phyloP scores from a whole-genome alignment of 371 early-diverging fungal genomes.

The Phascolomyces articulosus region DNA sequence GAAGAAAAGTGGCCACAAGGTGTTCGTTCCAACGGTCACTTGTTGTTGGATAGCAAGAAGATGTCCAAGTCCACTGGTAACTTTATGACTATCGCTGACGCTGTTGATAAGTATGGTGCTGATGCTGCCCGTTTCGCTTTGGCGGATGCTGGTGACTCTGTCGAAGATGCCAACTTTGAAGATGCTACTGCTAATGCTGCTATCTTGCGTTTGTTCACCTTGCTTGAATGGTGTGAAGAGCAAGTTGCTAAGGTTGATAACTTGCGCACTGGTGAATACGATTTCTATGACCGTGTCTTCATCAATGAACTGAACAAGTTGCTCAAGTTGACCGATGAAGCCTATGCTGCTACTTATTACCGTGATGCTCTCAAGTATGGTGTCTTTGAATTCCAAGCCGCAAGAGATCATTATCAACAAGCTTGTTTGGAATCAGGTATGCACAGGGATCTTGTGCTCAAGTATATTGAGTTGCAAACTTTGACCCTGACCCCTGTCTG shows the following conservation, averaged over 20 bases:
- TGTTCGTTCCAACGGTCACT: slow-evolving; percentile 98
- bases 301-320: slow-evolving; percentile 85
- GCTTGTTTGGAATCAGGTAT: slow-evolving; percentile 72
- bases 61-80: slow-evolving; percentile 99
- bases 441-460: slow-evolving; percentile 83
- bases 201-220: slow-evolving; percentile 92
- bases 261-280: slow-evolving; percentile 50
- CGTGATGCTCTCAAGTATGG: slow-evolving; percentile 96
- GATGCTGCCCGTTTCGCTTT: slow-evolving; percentile 98
- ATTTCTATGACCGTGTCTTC: slow-evolving; percentile 88
- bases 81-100: slow-evolving; percentile 93
- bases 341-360: slow-evolving; percentile 87
- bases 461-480: slow-evolving; percentile 85
- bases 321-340: slow-evolving; percentile 67
- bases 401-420: slow-evolving; percentile 92
- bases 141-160: slow-evolving; percentile 94
- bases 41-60: slow-evolving; percentile 97
- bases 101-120: slow-evolving; percentile 92
- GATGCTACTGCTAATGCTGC: slow-evolving; percentile 97
- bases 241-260: slow-evolving; percentile 35
- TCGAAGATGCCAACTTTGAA: slow-evolving; percentile 99
- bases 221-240: slow-evolving; percentile 91
- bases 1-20: slow-evolving; percentile 92
- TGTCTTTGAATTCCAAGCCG: slow-evolving; percentile 91
- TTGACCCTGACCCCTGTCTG: slow-evolving; percentile 86